phyloP scores from a whole-genome alignment of 2,329 filamentous ascomycete genomes.

The Botryotinia globosa region DNA sequence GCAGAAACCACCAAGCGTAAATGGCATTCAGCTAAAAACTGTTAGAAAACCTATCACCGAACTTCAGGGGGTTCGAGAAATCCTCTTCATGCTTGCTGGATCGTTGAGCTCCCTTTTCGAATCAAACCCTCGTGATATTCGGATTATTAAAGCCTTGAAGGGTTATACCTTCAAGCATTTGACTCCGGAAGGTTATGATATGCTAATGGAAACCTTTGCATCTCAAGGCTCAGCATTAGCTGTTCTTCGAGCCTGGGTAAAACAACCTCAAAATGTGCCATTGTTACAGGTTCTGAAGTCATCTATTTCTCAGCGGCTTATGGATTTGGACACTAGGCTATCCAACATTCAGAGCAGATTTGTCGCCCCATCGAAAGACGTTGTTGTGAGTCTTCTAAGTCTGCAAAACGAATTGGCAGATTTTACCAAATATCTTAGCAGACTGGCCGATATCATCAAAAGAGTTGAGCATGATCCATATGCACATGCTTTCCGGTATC shows the following conservation, averaged over 20 bases:
- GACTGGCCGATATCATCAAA: slow-evolving; percentile 61
- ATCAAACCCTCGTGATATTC: slow-evolving; percentile 41
- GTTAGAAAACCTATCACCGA: slow-evolving; percentile 48
- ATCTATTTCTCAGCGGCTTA: slow-evolving; percentile 45
- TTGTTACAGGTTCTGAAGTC: slow-evolving; percentile 37
- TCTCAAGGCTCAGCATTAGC: slow-evolving; percentile 48
- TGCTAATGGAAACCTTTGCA: slow-evolving; percentile 46
- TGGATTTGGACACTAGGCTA: slow-evolving; percentile 56
- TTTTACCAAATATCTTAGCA: slow-evolving; percentile 53
- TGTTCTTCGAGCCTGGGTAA: slow-evolving; percentile 48
- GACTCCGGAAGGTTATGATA: slow-evolving; percentile 37
- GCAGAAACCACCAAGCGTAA: slow-evolving; percentile 39
- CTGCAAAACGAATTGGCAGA: slow-evolving; percentile 57
- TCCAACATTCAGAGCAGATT: slow-evolving; percentile 59
- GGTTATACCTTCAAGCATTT: slow-evolving; percentile 41
- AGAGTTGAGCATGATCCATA: slow-evolving; percentile 47
- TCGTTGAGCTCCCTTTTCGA: slow-evolving; percentile 70
- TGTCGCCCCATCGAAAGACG: slow-evolving; percentile 51
- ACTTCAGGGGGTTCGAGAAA: slow-evolving; percentile 70
- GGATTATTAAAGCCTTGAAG: slow-evolving; percentile 34
- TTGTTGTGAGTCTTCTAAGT: slow-evolving; percentile 64
- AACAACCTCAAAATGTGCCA: slow-evolving; percentile 34
- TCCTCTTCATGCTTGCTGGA: slow-evolving; percentile 81
- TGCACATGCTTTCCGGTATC: slow-evolving; percentile 59
- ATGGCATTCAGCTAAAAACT: slow-evolving; percentile 33